Conservation (phyloP, 2,329 filamentous ascomycete genomes). For the Sphaerulina populicola region DNA sequence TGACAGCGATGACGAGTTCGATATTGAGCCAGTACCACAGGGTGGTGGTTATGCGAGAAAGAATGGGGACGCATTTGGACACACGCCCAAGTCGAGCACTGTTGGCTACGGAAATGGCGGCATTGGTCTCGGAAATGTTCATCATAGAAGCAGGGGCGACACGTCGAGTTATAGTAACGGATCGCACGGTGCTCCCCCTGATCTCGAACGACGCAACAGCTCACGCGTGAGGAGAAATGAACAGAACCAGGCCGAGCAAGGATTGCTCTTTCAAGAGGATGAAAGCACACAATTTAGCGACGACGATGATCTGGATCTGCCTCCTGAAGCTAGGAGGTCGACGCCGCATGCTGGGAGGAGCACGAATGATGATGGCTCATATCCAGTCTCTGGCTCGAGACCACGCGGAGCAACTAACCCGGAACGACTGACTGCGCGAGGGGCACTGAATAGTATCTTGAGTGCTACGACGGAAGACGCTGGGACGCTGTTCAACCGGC, state of each 20-base stretch:
- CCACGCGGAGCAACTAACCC: conserved; percentile 18
- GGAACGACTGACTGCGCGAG: conserved; percentile 55
- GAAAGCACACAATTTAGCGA: conserved; percentile 34
- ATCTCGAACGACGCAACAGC: conserved; percentile 47
- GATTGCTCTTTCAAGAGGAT: conserved; percentile 45
- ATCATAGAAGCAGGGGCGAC: conserved; percentile 36
- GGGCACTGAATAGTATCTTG: conserved; percentile 71
- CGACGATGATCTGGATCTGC: conserved; percentile 52
- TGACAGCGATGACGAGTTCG: conserved; percentile 96
- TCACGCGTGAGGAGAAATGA: conserved; percentile 38
- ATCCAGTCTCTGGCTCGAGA: conserved; percentile 36
- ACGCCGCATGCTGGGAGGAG: conserved; percentile 27
- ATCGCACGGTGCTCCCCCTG: conserved; percentile 40
- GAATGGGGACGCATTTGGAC: conserved; percentile 66
- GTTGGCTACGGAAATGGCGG: conserved; percentile 36
- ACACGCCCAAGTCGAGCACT: conserved; percentile 56
- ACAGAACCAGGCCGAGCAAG: conserved; percentile 43
- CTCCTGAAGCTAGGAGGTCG: conserved; percentile 46
- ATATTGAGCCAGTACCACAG: conserved; percentile 67
- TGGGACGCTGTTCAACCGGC: conserved; percentile 76
- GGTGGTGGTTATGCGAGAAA: conserved; percentile 64
- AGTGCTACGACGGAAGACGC: conserved; percentile 74
- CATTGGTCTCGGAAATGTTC: conserved; percentile 28
- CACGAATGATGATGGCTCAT: conserved; percentile 23
- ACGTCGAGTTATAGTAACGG: conserved; percentile 54